Base-by-base conservation (phyloP, 139 green algal genomes). In the Raphidocelis subcapitata region DNA sequence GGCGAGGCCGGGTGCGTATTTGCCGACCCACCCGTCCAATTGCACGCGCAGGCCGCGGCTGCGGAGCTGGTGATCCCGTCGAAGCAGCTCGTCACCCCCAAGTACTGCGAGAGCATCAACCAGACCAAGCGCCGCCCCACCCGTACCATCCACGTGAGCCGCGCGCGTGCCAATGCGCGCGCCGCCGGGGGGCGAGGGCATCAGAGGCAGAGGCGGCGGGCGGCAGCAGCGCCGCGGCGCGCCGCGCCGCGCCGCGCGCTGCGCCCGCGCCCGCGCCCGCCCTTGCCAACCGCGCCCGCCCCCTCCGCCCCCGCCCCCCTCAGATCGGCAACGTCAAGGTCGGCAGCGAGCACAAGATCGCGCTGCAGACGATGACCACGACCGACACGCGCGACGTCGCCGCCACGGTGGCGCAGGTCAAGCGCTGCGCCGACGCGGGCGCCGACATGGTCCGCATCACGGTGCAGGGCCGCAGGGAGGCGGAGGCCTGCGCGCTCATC, bases 341-440 rank as follows among this genome's bases (percentile, higher is more conserved):
- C 1, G 96, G 96, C 61, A 94, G 88, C 74, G 84, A 95, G 26
- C 96, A 99, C 84, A 82, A 80, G 5, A 92, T 99, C 68, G 90
- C 90, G 0, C 80, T 96, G 61, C 96, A 99, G 82, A 99, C 96
- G 52, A 99, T 99, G 96, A 98, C 94, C 24, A 99, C 96, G 1
- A 97, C 95, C 4, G 93, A 98, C 85, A 99, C 96, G 0, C 72
- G 91, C 5, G 84, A 99, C 75, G 84, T 99, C 14, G 71, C 91
- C 59, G 86, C 69, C 3, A 98, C 95, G 15, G 95, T 99, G 14
- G 92, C 92, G 68, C 82, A 97, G 92, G 95, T 99, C 26, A 99
- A 98, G 88, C 86, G 87, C 72, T 98, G 95, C 76, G 96, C 93
- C 1, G 96, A 99, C 72, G 91, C 90, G 29, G 95, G 95, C 26